Evolutionary conservation across 176 grass and related monocot species (phyloP), one percentile per base, ranked within the genome.

Genomic region (Miscanthus lutarioriparius): DNA sequence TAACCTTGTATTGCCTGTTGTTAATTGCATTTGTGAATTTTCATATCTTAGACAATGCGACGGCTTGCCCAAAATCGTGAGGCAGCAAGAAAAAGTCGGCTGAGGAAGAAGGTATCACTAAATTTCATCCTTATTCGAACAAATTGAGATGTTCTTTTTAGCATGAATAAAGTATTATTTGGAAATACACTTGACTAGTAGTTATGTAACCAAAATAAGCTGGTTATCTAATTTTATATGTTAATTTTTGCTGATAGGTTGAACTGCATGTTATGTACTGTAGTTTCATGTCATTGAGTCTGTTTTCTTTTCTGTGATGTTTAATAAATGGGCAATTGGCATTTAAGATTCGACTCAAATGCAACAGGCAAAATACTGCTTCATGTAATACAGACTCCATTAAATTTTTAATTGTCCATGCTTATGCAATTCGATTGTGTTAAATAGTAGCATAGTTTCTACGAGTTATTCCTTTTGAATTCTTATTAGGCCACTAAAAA

Each of bases 21-120:
- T 30, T 82, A 78, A 87, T 82, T 75, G 53, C 74, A 51, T 63
- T 12, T 58, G 16, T 8, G 23, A 59, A n/a, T 71, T 66, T 5
- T 9, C 48, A 45, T 86, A 35, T 38, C 6, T 22, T 66, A 93
- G 92, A 81, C 86, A 28, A 7, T 84, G 72, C 92, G 92, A 5
- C 86, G 92, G 47, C 92, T 93, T 62, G 92, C 92, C 39, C 92
- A 93, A 81, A 93, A 93, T 88, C 86, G 92, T 43, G 92, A 93
- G 81, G 92, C 92, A 22, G 92, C 92, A 73, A 88, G 92, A 67
- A 93, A 93, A 83, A 93, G 92, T 80, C 82, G 92, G 7, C 48
- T 93, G 48, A 93, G 88, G 79, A 93, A 93, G 88, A 93, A 93
- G 88, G 92, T 93, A 80, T 45, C 0, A 2, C 22, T 64, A 64